These are phyloP conservation scores for Hypoxylon rickii DNA, from an alignment of 495 filamentous ascomycete species.

Conservation along the genomic window DNA sequence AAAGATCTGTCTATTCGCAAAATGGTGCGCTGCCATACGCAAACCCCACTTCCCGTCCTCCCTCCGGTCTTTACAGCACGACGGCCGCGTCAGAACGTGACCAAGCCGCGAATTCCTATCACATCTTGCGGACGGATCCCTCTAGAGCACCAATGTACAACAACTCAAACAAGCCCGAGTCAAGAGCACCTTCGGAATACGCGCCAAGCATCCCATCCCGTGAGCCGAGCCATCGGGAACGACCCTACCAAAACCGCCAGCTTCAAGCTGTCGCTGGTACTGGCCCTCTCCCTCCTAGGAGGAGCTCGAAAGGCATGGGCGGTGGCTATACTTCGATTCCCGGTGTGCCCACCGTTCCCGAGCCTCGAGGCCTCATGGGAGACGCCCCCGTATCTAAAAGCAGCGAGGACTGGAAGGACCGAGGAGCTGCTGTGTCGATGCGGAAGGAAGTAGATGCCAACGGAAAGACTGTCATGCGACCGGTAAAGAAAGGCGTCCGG, in stretches of 20 bases:
- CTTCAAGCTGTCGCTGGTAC: conserved; percentile 54
- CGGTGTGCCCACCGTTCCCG: conserved; percentile 41
- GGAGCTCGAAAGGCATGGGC: conserved; percentile 67
- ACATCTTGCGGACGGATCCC: conserved; percentile 64
- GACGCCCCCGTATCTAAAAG: conserved; percentile 70
- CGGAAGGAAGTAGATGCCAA: conserved; percentile 81
- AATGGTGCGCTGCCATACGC: conserved; percentile 35
- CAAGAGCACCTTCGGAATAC: conserved; percentile 63
- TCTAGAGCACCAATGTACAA: conserved; percentile 65
- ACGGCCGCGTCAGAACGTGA: conserved; percentile 41
- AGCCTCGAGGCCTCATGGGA: conserved; percentile 57
- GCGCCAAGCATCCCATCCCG: conserved; percentile 68
- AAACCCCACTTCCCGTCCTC: conserved; percentile 52
- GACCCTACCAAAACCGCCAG: conserved; percentile 63
- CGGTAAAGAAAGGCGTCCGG: conserved; percentile 94
- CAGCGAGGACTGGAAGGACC: conserved; percentile 95
- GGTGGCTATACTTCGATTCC: conserved; percentile 52
- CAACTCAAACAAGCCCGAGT: conserved; percentile 59
- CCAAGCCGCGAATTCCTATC: conserved; percentile 51
- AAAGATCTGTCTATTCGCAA: conserved; percentile 27
- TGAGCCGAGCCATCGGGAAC: conserved; percentile 73
- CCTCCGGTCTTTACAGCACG: conserved; percentile 58
- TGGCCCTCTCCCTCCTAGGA: conserved; percentile 64
- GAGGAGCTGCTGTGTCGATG: conserved; percentile 79
- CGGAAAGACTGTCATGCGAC: conserved; percentile 77